Evolutionary conservation across 1,284 basidiomycete species (phyloP).

Genomic region (Moesziomyces parantarcticus): DNA sequence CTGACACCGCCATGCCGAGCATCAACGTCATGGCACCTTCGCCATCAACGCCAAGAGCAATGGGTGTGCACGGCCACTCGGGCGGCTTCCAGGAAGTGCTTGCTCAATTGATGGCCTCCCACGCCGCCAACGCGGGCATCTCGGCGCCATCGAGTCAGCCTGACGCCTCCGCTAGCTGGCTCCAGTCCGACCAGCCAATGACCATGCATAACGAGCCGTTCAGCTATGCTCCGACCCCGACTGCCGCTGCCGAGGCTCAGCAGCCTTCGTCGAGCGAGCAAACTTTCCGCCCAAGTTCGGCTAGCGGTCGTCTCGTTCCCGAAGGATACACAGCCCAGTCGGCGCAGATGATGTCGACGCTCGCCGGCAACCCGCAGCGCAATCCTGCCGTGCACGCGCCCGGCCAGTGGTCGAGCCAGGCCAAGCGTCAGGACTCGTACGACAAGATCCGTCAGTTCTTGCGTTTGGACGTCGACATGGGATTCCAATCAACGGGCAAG

Average conservation of each 20-base stretch:
- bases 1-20: constrained; percentile 32
- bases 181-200: constrained; percentile 9
- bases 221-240: constrained; percentile 21
- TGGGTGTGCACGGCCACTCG: constrained; percentile 14
- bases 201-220: constrained; percentile 21
- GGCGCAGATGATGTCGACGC: constrained; percentile 33
- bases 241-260: constrained; percentile 6
- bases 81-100: constrained; percentile 45
- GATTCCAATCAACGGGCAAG: constrained; percentile 41
- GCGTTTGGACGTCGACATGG: constrained; percentile 58
- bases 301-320: constrained; percentile 32
- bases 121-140: constrained; percentile 2
- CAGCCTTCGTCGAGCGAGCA: constrained; percentile 11
- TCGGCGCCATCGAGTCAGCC: constrained; percentile 6
- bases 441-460: constrained; percentile 58
- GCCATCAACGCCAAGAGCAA: constrained; percentile 37
- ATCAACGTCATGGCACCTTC: constrained; percentile 54
- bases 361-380: constrained; percentile 23
- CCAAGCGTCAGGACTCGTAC: constrained; percentile 56
- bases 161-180: constrained; percentile 13
- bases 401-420: constrained; percentile 49
- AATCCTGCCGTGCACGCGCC: constrained; percentile 18
- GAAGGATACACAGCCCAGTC: constrained; percentile 29
- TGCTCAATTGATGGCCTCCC: constrained; percentile 35
- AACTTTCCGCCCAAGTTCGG: constrained; percentile 20